Base-by-base conservation (phyloP, 306 rosid species). In the Vigna unguiculata region DNA sequence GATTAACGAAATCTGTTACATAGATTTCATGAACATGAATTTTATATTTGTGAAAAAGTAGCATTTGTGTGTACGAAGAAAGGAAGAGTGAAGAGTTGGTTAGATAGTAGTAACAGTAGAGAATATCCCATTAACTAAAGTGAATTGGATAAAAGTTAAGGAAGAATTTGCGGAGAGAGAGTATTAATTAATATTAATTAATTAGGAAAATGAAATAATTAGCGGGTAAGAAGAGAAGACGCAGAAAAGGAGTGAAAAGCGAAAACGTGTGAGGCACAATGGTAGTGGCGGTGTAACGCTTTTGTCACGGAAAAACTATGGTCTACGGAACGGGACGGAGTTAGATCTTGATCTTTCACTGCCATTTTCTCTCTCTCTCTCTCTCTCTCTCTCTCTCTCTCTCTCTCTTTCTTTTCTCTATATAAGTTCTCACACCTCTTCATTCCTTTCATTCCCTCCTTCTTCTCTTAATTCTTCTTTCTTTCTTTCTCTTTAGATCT, bases 361-460 rank as follows among this genome's bases (percentile, higher is more conserved):
- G 36, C 52, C 12, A 21, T 48, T 51, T 57, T 7, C 41, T 53
- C 30, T 16, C 14, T 36, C 36, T 47, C 75, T 45, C 68, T 62
- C 60, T 34, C 71, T 36, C 36, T 47, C 75, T 45, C 68, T 62
- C 60, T 34, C 71, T 36, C n/a, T 7, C 41, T 53, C 30, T 16
- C 14, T 36, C 36, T 47, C 75, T 45, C 68, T 62, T 60, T 34
- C 71, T 36, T 6, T 13, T 46, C 4, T 16, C 58, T 83, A 74
- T 87, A 81, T 78, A 84, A 36, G 69, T 14, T 17, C 36, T 46
- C 17, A 75, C 75, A 28, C 63, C 51, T 61, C 88, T 71, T 49
- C 69, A 4, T 63, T 54, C 45, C 41, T 79, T 74, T 30, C 87
- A 76, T 80, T 52, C 76, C 9, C n/a, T 49, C 24, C 32, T 17